Percentiles rank a stretch among this genome's conserved stretches.
Conservation (phyloP, 306 rosid species). For the Castanopsis chinensis region DNA sequence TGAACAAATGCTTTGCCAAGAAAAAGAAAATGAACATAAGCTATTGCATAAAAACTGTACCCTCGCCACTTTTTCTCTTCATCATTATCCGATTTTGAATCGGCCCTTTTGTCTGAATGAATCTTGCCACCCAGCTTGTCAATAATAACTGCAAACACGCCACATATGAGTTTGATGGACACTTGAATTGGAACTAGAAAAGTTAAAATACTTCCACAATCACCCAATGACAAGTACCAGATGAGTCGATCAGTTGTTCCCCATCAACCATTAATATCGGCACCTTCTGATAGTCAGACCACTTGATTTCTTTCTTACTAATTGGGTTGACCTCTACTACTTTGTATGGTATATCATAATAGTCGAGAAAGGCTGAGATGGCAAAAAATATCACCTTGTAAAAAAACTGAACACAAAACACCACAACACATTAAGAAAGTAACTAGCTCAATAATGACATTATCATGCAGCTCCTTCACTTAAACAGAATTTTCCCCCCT, state of each 20-base stretch:
- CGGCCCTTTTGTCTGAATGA: conserved; percentile 32
- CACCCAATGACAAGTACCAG: conserved; percentile 50
- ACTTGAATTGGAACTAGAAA: not conserved
- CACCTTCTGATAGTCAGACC: conserved; percentile 95
- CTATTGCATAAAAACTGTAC: conserved; percentile 42
- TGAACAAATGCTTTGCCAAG: conserved; percentile 6
- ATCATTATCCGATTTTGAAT: conserved; percentile 47
- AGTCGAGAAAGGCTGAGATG: conserved; percentile 85
- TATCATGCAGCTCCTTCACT: not conserved
- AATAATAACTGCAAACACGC: conserved; percentile 64
- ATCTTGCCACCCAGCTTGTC: conserved; percentile 58
- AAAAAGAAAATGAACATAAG: not conserved
- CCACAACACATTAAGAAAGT: not conserved
- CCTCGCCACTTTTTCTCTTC: conserved; percentile 92
- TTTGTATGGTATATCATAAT: conserved; percentile 80
- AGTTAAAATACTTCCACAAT: conserved; percentile 4
- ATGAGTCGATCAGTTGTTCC: conserved; percentile 88
- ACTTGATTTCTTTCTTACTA: conserved; percentile 94
- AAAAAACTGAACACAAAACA: conserved; percentile 16
- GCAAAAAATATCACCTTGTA: conserved; percentile 21
- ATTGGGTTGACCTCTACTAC: conserved; percentile 95
- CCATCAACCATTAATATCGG: conserved; percentile 93
- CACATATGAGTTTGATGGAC: conserved; percentile 1
- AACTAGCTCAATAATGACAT: not conserved
- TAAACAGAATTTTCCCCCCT: not conserved